phyloP scores from a whole-genome alignment of 768 basidiomycete species.

The Tephrocybe sp. region DNA sequence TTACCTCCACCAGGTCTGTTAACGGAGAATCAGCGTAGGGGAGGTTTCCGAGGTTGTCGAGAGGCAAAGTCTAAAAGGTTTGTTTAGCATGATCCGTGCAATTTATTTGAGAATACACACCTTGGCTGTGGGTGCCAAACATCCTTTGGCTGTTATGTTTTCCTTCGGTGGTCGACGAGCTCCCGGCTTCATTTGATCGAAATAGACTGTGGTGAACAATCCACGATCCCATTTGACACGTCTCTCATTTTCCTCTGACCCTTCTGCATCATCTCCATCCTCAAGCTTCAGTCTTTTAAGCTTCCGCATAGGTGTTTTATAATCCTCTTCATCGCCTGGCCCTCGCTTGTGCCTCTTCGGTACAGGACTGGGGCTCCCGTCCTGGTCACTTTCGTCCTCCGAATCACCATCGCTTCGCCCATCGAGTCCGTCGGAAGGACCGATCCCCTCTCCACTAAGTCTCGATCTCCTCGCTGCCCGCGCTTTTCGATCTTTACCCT shows the following conservation, averaged over 20 bases:
- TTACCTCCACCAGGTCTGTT: constrained; percentile 58
- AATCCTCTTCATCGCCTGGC: constrained; percentile 81
- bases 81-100: constrained; percentile 7
- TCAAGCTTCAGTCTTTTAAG: constrained; percentile 37
- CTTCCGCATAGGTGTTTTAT: constrained; percentile 56
- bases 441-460: constrained; percentile 33
- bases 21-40: constrained; percentile 54
- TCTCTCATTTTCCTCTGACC: constrained; percentile 37
- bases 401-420: constrained; percentile 27
- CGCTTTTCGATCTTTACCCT: constrained; percentile 47
- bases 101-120: constrained; percentile 30
- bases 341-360: constrained; percentile 51
- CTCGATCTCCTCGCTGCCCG: constrained; percentile 61
- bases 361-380: constrained; percentile 16
- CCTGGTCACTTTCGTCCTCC: constrained; percentile 23
- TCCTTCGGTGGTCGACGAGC: constrained; percentile 42
- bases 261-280: constrained; percentile 31
- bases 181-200: constrained; percentile 62
- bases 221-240: constrained; percentile 79
- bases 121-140: constrained; percentile 66
- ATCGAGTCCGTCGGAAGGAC: constrained; percentile 22
- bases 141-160: constrained; percentile 51
- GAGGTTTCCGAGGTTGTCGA: constrained; percentile 76
- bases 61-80: constrained; percentile 44
- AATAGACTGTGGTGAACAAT: constrained; percentile 55